Conservation (phyloP, 352 stramenopile species). For the Globisporangium recalcitrans region DNA sequence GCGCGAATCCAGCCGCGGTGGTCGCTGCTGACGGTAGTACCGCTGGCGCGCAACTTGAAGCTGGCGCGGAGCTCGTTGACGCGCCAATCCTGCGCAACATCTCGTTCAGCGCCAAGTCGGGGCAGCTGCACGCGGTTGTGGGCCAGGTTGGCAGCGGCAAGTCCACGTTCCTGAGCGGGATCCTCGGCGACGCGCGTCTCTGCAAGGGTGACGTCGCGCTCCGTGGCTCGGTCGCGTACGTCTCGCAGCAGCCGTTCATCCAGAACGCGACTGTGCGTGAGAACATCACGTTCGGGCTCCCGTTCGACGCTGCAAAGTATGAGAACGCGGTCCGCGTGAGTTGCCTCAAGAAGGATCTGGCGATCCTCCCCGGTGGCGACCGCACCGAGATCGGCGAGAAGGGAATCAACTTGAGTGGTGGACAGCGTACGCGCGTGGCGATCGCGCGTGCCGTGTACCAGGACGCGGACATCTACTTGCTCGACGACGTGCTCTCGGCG, state of each 20-base stretch:
- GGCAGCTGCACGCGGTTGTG: constrained; percentile 58
- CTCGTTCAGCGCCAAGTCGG: constrained; percentile 56
- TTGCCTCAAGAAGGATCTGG: constrained; percentile 49
- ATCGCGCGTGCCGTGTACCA: constrained; percentile 80
- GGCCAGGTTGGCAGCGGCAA: constrained; percentile 61
- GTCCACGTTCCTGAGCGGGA: constrained; percentile 62
- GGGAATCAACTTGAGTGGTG: constrained; percentile 92
- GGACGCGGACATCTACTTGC: constrained; percentile 83
- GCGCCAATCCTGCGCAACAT: constrained; percentile 47
- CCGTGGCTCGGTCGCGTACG: constrained; percentile 90
- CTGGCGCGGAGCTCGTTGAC: constrained; percentile 5
- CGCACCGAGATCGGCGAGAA: constrained; percentile 95
- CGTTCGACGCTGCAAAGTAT: constrained; percentile 55
- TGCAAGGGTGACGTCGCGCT: constrained; percentile 49
- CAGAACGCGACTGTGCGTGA: constrained; percentile 93
- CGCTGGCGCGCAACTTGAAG: constrained; percentile 26
- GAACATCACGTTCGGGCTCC: constrained; percentile 94
- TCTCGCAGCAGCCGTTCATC: constrained; percentile 94
- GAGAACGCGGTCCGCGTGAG: constrained; percentile 47
- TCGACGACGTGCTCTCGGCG: constrained; percentile 93
- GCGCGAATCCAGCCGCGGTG: constrained; percentile 19
- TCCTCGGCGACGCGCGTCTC: constrained; percentile 56
- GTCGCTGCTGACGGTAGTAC: constrained; percentile 19
- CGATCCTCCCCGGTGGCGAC: constrained; percentile 77
- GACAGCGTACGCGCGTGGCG: constrained; percentile 87